Base-by-base conservation (phyloP, 2,329 filamentous ascomycete genomes). In the Pseudogymnoascus sp. region DNA sequence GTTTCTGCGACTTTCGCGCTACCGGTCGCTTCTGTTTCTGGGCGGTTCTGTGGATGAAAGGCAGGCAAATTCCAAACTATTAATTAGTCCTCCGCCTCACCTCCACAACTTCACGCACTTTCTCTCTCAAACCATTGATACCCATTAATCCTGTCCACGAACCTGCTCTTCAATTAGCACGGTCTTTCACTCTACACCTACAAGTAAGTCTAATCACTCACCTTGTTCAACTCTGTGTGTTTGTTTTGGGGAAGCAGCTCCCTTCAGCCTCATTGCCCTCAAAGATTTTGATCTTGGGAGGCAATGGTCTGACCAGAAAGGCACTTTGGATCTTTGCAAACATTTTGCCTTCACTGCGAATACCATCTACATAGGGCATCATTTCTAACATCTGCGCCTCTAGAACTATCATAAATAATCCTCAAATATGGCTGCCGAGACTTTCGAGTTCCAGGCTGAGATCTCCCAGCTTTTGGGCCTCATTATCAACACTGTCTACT, bases 401-500 rank as follows among this genome's bases (percentile, higher is more conserved):
- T 13, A 56, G 50, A 56, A 33, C 70, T 40, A 40, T 59, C 59
- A 38, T 60, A 60, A n/a, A 38, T 40, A 40, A 38, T 60, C 77
- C 79, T 75, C 76, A 80, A 90, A 78, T 78, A 96, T 96, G 91
- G 81, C 91, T 80, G 73, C 71, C 71, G 93, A 97, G 85, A 97
- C 93, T 72, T 99, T 99, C 83, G 93, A 97, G 89, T 99, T 97
- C 85, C 95, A 99, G 89, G 95, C 95, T 89, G 95, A 99, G 90
- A 99, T 99, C 78, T 97, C 93, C 90, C 95, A 99, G 91, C 91
- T 99, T 71, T 90, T 99, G 77, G 92, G 89, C 72, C 90, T 99
- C 78, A 99, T 99, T 82, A 99, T 99, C 87, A 99, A 99, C 90
- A 97, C 95, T 71, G 95, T 99, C 83, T 99, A 97, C 87, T 97